These are phyloP conservation scores for Cryptococcus jaspeensis DNA, from an alignment of 1,284 basidiomycete genomes.

Conservation along the genomic window DNA sequence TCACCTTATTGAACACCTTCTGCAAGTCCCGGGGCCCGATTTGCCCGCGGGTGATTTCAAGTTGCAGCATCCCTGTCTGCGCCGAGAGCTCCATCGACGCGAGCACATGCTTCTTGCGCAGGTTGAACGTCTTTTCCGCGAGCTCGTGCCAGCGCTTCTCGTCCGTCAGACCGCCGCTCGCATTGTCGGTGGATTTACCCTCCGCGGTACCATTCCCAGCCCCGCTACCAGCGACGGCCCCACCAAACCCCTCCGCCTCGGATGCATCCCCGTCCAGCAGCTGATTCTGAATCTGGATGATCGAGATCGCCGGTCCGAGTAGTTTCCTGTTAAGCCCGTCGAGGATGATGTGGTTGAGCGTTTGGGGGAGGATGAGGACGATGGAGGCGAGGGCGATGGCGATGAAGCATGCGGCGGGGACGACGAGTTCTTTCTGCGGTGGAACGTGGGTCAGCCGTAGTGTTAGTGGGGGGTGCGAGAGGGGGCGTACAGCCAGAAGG, in stretches of 20 bases:
- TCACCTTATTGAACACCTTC: slow-evolving; percentile 39
- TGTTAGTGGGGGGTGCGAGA: not conserved
- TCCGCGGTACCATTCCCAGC: too few species aligned
- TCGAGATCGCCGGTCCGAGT: slow-evolving; percentile 35
- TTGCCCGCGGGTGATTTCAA: slow-evolving; percentile 53
- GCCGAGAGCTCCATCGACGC: slow-evolving; percentile 35
- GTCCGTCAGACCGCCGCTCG: slow-evolving; percentile 14
- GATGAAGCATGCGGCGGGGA: slow-evolving; percentile 62
- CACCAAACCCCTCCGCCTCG: too few species aligned
- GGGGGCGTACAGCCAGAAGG: slow-evolving; percentile 54
- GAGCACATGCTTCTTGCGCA: slow-evolving; percentile 28
- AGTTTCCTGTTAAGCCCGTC: slow-evolving; percentile 33
- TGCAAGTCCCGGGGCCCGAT: slow-evolving; percentile 50
- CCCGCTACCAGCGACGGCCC: too few species aligned
- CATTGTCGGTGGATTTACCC: too few species aligned
- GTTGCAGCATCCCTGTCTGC: slow-evolving; percentile 42
- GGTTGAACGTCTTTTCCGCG: slow-evolving; percentile 17
- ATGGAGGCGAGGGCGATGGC: slow-evolving; percentile 62
- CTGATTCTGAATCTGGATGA: slow-evolving; percentile 45
- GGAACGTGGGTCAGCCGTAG: not conserved
- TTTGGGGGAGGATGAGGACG: slow-evolving; percentile 69
- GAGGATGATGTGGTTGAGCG: slow-evolving; percentile 59
- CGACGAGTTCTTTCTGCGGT: slow-evolving; percentile 53
- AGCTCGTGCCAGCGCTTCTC: slow-evolving; percentile 35
- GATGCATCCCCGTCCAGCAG: slow-evolving; percentile 32